Percentiles rank a stretch among this genome's conserved stretches.
Evolutionary conservation across 2,329 filamentous ascomycete genomes (phyloP).

Genomic region (Cladosporium colombiae): DNA sequence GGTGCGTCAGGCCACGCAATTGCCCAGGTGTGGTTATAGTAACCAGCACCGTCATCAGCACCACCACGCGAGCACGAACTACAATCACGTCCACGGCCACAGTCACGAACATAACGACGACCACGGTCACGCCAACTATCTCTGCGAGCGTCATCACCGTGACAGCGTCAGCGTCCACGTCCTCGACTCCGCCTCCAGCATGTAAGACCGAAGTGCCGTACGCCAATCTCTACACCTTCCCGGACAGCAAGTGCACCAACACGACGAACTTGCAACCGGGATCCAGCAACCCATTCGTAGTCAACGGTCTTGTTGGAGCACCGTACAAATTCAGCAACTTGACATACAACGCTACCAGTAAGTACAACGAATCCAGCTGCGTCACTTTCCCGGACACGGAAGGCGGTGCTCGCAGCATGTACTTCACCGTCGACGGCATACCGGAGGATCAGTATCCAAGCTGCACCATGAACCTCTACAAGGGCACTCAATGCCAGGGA

Average conservation of each 20-base stretch:
- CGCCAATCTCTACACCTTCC: neutral
- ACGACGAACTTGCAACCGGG: neutral
- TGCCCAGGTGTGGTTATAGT: neutral
- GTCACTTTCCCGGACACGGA: neutral
- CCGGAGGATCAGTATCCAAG: too few species aligned
- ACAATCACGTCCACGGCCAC: neutral
- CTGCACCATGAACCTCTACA: neutral
- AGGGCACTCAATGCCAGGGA: neutral
- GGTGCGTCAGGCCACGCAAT: neutral
- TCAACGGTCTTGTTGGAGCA: neutral
- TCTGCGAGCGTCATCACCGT: neutral
- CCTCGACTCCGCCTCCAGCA: neutral
- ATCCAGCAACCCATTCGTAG: neutral
- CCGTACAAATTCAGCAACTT: neutral
- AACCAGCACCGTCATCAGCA: neutral
- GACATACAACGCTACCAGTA: neutral
- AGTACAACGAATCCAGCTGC: constrained; percentile 1
- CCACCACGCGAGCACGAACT: neutral
- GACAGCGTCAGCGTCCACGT: neutral
- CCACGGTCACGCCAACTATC: neutral
- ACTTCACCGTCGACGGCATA: constrained; percentile 1
- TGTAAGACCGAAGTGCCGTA: constrained; percentile 7
- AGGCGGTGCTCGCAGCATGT: neutral
- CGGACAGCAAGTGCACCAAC: neutral
- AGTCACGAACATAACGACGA: neutral